These are phyloP conservation scores for Nannochloropsis granulata DNA, from an alignment of 108 stramenopile species.

Conservation along the genomic window DNA sequence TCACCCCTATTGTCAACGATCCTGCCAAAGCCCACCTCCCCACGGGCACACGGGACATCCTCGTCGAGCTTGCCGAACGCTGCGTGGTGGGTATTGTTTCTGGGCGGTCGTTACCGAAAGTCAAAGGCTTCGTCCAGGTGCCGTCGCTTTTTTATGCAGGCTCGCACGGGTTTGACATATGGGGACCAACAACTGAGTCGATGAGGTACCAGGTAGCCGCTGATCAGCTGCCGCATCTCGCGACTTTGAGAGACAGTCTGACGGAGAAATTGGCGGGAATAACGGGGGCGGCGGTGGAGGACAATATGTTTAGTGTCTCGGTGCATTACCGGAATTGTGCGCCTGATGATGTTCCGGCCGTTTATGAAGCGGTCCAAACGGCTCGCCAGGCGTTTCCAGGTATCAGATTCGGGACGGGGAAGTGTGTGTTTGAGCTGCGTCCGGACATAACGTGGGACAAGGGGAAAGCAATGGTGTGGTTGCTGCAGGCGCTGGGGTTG, in stretches of 20 bases:
- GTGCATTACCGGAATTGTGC: conserved; percentile 30
- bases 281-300: conserved; percentile 19
- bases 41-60: conserved; percentile 6
- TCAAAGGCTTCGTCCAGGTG: conserved; percentile 21
- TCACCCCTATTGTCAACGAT: conserved; percentile 29
- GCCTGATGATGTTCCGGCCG: conserved; percentile 9
- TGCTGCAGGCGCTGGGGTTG: conserved; percentile 19
- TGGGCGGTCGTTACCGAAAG: conserved; percentile 16
- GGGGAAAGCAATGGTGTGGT: conserved; percentile 26
- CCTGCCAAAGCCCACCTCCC: conserved; percentile 12
- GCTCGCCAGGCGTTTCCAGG: conserved; percentile 2
- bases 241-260: neutral
- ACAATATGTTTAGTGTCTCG: conserved; percentile 30
- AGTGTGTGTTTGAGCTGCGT: conserved; percentile 30
- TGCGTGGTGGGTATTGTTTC: conserved; percentile 22
- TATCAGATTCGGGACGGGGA: conserved; percentile 13
- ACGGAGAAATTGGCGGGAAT: neutral
- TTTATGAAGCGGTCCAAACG: neutral
- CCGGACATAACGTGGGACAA: conserved; percentile 31
- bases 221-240: conserved; percentile 12
- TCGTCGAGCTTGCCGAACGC: conserved; percentile 12
- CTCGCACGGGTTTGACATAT: conserved; percentile 30
- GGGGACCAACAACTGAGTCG: conserved; percentile 1
- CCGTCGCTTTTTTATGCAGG: conserved; percentile 22
- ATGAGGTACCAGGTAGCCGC: conserved; percentile 25